phyloP scores from a whole-genome alignment of 805 yeast species.

The Schwanniomyces sp. region DNA sequence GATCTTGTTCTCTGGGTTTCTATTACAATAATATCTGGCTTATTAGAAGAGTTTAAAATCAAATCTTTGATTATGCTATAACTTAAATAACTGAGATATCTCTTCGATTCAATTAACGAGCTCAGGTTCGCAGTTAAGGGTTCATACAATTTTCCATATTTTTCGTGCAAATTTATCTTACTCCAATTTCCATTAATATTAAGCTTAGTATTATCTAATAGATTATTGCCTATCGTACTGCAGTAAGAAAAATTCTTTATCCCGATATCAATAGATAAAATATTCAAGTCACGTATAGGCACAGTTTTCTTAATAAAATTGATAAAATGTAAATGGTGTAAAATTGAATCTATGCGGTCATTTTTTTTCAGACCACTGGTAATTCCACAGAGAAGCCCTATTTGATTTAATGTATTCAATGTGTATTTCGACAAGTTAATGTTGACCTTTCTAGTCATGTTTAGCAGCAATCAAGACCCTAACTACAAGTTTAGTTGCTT shows the following conservation, averaged over 20 bases:
- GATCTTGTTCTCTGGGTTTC: conserved; percentile 43
- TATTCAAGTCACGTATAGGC: conserved; percentile 8
- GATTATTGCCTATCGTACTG: conserved; percentile 8
- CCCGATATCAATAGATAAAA: conserved; percentile 40
- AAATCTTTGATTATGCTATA: conserved; percentile 19
- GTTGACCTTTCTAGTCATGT: background rate
- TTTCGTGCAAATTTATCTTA: conserved; percentile 11
- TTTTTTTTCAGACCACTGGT: conserved; percentile 15
- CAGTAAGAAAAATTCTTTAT: conserved; percentile 43
- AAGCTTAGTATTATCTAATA: background rate
- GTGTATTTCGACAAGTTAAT: conserved; percentile 6
- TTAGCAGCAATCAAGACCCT: background rate
- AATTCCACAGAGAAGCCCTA: conserved; percentile 20
- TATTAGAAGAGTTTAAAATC: conserved; percentile 5
- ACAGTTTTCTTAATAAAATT: background rate
- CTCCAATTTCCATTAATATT: conserved; percentile 10
- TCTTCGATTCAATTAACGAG: conserved; percentile 23
- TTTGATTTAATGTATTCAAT: conserved; percentile 10
- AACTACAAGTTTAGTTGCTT: background rate
- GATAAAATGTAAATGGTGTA: conserved; percentile 7
- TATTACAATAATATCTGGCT: conserved; percentile 29
- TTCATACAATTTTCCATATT: conserved; percentile 1
- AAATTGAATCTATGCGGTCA: conserved; percentile 9
- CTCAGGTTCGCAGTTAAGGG: conserved; percentile 1
- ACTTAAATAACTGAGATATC: conserved; percentile 20